Base-by-base conservation (phyloP, 2,329 filamentous ascomycete genomes). In the Xylariomycetidae sp. region DNA sequence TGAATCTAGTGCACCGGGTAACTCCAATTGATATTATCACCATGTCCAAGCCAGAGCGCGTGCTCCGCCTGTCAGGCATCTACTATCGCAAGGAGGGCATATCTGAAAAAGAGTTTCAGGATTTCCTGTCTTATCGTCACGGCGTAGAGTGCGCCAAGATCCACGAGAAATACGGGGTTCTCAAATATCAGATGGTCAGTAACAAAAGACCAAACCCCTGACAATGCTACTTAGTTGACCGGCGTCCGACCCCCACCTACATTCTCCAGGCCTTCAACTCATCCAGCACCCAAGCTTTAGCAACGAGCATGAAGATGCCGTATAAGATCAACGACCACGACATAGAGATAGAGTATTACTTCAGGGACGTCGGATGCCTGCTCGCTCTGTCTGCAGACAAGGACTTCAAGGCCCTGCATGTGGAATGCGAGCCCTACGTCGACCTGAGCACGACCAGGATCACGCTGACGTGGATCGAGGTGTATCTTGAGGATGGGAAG, bases 331-430 rank as follows among this genome's bases (percentile, higher is more conserved):
- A 36, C 32, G 20, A 31, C 3, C 39, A 42, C 27, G 42, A 45
- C 27, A 16, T 45, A 3, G 31, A 37, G 23, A 45, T 45, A 14
- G 42, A 45, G 25, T 45, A 42, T 34, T 45, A 45, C 31, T 45
- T 42, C 40, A 38, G 40, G 16, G 40, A 45, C 18, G 36, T 36
- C 11, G 28, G 28, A 2, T 6, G 23, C 3, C 34, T 45, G 6
- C 31, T 37, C 12, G 42, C 34, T 14, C 16, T 45, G 10, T 45
- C 42, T 10, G 39, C 33, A 4, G 40, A 45, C 34, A 22, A 42
- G 23, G 42, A 36, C 9, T 45, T 45, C 29, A 37, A 38, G 27
- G 31, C n/a, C 8, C 25, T 45, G 7, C 42, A 45, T 26, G 7
- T 32, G 10, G 42, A 45, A 17, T 34, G 23, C 16, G 28, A 34